These are phyloP conservation scores for Zygosaccharomyces rouxii DNA, from an alignment of 805 yeast species.

Conservation along the genomic window DNA sequence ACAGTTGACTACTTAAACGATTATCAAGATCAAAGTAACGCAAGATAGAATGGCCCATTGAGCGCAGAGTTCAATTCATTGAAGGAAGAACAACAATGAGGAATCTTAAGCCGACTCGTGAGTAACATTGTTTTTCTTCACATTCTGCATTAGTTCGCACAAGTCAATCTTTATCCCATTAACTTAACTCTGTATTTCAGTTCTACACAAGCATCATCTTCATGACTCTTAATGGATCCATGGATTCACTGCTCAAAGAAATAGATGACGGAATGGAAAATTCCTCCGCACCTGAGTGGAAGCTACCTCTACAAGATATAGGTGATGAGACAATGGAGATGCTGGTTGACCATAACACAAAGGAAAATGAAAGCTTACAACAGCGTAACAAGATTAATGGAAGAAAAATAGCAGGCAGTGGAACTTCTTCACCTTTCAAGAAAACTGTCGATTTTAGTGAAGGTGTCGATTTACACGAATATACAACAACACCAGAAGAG, in stretches of 20 bases:
- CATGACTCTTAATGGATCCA: constrained; percentile 16
- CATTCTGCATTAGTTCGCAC: background rate
- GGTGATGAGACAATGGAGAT: constrained; percentile 35
- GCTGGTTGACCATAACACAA: constrained; percentile 29
- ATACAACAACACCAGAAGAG: constrained; percentile 8
- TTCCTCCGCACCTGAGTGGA: constrained; percentile 16
- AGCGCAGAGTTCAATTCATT: background rate
- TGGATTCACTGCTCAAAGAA: constrained; percentile 30
- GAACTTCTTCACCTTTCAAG: constrained; percentile 5
- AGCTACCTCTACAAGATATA: constrained; percentile 28
- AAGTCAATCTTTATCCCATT: background rate
- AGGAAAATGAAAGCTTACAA: constrained; percentile 4
- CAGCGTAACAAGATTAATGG: background rate
- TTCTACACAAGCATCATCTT: background rate
- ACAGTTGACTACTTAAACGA: background rate
- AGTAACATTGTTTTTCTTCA: background rate
- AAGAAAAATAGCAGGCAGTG: background rate
- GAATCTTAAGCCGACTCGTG: background rate
- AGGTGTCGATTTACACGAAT: constrained; percentile 18
- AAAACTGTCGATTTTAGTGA: constrained; percentile 20
- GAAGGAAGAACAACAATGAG: background rate
- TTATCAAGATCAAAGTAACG: background rate
- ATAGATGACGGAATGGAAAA: constrained; percentile 30
- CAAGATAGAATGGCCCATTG: background rate
- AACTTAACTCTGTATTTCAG: background rate